A percentile compares a stretch with the other conserved stretches of the same genome.
Evolutionary conservation across 2,329 filamentous ascomycete species (phyloP).

Genomic region (Hirsutella minnesotensis): DNA sequence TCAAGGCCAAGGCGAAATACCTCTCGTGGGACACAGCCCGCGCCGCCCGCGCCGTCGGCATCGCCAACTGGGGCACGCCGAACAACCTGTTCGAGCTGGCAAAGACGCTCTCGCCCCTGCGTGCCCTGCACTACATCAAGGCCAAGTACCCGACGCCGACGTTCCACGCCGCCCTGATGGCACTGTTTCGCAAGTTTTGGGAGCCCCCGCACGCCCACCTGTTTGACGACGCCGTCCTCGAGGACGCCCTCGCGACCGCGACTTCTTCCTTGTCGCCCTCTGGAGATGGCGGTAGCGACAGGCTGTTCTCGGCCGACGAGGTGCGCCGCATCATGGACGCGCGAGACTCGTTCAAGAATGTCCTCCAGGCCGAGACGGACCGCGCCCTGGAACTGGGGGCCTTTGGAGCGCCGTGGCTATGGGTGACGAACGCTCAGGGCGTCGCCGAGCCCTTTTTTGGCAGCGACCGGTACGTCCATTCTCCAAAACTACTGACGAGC

Average conservation of each 20-base stretch:
- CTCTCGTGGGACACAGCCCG: constrained; percentile 28
- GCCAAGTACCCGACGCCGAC: constrained; percentile 32
- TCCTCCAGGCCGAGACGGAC: constrained; percentile 45
- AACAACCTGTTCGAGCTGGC: constrained; percentile 29
- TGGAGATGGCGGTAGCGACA: constrained; percentile 7
- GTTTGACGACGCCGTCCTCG: constrained; percentile 42
- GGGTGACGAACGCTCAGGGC: constrained; percentile 48
- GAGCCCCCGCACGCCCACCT: constrained; percentile 45
- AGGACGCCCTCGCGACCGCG: constrained; percentile 18
- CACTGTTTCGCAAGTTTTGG: constrained; percentile 53
- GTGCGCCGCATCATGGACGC: constrained; percentile 43
- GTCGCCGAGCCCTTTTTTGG: constrained; percentile 62
- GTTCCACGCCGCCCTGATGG: constrained; percentile 41
- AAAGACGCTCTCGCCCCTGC: constrained; percentile 44
- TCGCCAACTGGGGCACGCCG: constrained; percentile 24
- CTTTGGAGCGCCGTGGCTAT: constrained; percentile 69
- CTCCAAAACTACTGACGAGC: no score
- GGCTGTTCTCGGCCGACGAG: constrained; percentile 38
- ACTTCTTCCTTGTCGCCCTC: not conserved
- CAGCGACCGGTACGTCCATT: constrained; percentile 44
- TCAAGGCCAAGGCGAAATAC: constrained; percentile 56
- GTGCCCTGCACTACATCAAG: constrained; percentile 57
- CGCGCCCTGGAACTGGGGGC: constrained; percentile 53
- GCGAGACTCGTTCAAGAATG: constrained; percentile 30
- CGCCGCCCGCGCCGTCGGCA: constrained; percentile 24